Evolutionary conservation across 805 yeast species (phyloP), one percentile per base, ranked within the genome.

Genomic region (Brettanomyces sp.): DNA sequence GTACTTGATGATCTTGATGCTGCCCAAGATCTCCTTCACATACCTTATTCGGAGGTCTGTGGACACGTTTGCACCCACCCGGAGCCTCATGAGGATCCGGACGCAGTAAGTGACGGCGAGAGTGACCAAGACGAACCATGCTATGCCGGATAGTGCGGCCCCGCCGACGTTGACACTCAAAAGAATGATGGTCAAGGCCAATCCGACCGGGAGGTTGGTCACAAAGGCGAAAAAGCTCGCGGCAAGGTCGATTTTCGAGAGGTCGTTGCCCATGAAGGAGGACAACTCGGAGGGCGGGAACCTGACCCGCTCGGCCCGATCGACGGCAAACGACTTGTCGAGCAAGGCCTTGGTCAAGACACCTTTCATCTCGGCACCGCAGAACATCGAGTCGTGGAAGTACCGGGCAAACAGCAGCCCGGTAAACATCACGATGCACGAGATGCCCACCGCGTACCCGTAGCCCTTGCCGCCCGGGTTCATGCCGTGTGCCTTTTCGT

Each of bases 1-100:
- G 60, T 76, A 85, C 66, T 90, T 90, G 62, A 90, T 85, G 60
- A 82, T 73, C 57, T 85, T 86, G 73, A 90, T 76, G 52, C 84
- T 79, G 57, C 76, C 79, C 52, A 90, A 69, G 28, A 88, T 77
- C 62, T 90, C 98, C 52, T 85, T 82, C 61, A 88, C 80, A 42
- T 77, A 70, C 41, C 79, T 72, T 22, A 90, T 87, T 57, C 98
- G 79, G 21, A 68, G 63, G 62, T 90, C 98, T 2, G 96, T 90
- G 55, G 67, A 76, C 2, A 64, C 65, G 47, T 78, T 79, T 8
- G 86, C 80, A n/a, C 62, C 60, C 24, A 64, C 67, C 58, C 96
- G 77, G 49, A 73, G 69, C 3, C 51, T 58, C 52, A 85, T 74
- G 51, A 88, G 69, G 30, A 60, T 62, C 36, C 68, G 73, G 25